Evolutionary conservation across 148 eudicot species (phyloP).

Genomic region (Fagopyrum esculentum): DNA sequence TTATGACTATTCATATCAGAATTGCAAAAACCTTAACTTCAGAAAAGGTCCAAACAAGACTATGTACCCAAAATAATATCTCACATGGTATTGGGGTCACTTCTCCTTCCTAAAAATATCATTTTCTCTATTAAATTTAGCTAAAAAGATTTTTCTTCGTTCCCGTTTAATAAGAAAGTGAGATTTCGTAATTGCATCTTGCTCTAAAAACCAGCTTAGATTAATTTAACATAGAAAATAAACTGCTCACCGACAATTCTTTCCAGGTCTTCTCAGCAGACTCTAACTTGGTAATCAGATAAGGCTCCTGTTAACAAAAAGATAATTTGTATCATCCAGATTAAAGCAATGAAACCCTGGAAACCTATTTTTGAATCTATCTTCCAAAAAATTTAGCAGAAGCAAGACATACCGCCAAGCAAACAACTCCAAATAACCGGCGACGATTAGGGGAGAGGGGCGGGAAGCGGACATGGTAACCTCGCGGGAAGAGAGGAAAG

Average conservation of each 20-base stretch:
- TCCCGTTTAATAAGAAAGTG: too few species aligned
- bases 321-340: neutral
- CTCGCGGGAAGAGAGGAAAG: neutral
- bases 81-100: neutral
- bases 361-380: neutral
- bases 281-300: conserved; percentile 70
- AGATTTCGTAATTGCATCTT: neutral
- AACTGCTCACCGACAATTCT: conserved; percentile 64
- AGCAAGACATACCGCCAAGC: conserved; percentile 70
- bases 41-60: neutral
- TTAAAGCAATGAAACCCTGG: neutral
- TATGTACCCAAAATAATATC: neutral
- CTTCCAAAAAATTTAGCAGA: neutral
- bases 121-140: too few species aligned
- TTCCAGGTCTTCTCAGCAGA: conserved; percentile 97
- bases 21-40: neutral
- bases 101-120: neutral
- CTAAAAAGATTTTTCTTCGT: neutral
- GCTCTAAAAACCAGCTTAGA: neutral
- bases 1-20: neutral
- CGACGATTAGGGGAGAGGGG: conserved; percentile 23
- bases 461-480: conserved; percentile 12
- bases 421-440: conserved; percentile 37
- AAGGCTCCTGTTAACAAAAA: conserved; percentile 59
- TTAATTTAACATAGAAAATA: neutral